A percentile compares a stretch with the other conserved stretches of the same genome.
phyloP scores from a whole-genome alignment of 208 protist genomes.

The Leishmania tarentolae region DNA sequence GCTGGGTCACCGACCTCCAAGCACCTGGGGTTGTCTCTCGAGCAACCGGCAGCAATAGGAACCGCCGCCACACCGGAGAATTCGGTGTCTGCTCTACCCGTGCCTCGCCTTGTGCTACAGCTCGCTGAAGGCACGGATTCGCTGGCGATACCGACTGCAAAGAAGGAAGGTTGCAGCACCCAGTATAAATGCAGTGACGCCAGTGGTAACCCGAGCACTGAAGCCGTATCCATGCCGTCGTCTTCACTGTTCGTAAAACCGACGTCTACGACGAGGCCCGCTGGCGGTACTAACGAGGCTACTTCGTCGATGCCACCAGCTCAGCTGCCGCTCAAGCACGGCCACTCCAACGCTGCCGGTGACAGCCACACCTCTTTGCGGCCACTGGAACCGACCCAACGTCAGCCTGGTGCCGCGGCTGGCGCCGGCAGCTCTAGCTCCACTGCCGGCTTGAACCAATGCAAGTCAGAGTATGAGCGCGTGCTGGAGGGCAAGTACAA shows the following conservation, averaged over 20 bases:
- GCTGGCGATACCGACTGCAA: not conserved
- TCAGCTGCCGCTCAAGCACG: not conserved
- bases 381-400: not conserved
- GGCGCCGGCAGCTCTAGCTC: not conserved
- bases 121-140: not conserved
- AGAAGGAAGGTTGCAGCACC: not conserved
- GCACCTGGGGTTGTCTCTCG: not conserved
- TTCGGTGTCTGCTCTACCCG: not conserved
- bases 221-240: not conserved
- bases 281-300: not conserved
- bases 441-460: not conserved
- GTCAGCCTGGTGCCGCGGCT: not conserved
- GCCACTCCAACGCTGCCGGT: not conserved
- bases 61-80: not conserved
- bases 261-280: not conserved
- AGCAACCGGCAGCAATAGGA: not conserved
- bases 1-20: not conserved
- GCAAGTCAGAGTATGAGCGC: conserved; percentile 39
- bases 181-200: not conserved
- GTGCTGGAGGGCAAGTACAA: conserved; percentile 55
- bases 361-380: not conserved
- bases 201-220: not conserved
- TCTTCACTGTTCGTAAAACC: not conserved
- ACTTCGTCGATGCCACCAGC: too few relatives aligned
- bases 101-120: not conserved